Base-by-base conservation (phyloP, 345 rosid species). In the Brassica rapa region DNA sequence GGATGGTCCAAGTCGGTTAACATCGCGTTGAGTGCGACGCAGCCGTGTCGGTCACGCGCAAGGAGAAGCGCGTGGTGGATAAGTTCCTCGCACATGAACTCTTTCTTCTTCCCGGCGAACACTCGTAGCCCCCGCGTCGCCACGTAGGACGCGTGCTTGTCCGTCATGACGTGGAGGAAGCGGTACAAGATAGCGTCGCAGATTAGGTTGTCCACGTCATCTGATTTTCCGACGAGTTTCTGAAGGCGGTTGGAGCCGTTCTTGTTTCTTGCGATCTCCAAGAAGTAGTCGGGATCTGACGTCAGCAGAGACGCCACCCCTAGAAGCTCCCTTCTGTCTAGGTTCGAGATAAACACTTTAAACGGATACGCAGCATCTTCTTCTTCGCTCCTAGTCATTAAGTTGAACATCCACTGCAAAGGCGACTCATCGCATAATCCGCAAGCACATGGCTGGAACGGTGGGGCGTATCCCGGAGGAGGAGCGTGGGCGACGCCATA, bases 11-110 rank as follows among this genome's bases (percentile, higher is more conserved):
- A 10, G 64, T 77, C 66, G 60, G 37, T 56, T 14, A 78, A 39
- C 37, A 78, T 21, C 43, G 65, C 29, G 62, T 71, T 65, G 37
- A 77, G 51, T 0, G 81, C 76, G 51, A 56, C 11, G 76, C 72
- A 64, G 12, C 81, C 77, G 29, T 72, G 25, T n/a, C 6, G 14
- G 6, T 56, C 61, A 56, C 62, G 0, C 12, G 77, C 81, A 1
- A 78, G 0, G 1, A 21, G 1, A 29, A 78, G 62, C 30, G 55
- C 81, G 72, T 66, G 0, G 8, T 1, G 33, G 41, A 57, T 66
- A 4, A 16, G 5, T 1, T 14, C 2, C 15, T 15, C 10, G 29
- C 12, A 72, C 62, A 78, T 24, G 0, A 1, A 19, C 61, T 27
- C 24, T 66, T 65, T 77, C 77, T 27, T 65, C 21, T 15, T 5